Conservation (phyloP, 208 protist genomes). For the Herpetomonas tarakana region DNA sequence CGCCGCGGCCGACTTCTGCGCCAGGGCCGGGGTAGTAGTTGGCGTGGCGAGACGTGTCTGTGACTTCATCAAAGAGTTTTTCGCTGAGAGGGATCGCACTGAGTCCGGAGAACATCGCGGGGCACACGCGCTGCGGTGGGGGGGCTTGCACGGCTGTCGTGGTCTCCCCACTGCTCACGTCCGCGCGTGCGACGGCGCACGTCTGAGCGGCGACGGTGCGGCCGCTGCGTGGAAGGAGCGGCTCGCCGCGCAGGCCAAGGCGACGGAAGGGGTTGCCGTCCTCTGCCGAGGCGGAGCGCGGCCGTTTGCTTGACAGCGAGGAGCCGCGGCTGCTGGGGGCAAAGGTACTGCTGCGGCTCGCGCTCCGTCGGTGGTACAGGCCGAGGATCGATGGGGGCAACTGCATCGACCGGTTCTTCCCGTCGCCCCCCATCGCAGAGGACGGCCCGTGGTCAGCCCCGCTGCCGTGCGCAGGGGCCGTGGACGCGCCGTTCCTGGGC, state of each 20-base stretch:
- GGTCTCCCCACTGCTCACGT: too few species aligned
- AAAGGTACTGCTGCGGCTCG: slow-evolving; percentile 4
- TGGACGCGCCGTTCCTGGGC: too few species aligned
- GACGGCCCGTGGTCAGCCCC: too few species aligned
- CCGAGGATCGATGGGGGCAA: not conserved
- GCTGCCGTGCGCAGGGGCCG: too few species aligned
- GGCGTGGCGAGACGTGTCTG: not conserved
- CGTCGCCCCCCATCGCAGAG: too few species aligned
- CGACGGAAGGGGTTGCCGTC: not conserved
- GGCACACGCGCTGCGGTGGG: slow-evolving; percentile 17
- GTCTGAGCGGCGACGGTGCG: too few species aligned
- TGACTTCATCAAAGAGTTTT: slow-evolving; percentile 37
- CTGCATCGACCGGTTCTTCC: not conserved
- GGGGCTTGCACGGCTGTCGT: not conserved
- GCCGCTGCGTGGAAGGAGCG: too few species aligned
- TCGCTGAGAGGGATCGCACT: slow-evolving; percentile 50
- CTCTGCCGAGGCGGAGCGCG: not conserved
- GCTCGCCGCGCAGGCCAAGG: too few species aligned
- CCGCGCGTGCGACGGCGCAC: too few species aligned
- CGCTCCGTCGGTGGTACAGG: not conserved
- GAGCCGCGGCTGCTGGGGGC: not conserved
- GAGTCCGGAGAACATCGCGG: slow-evolving; percentile 52
- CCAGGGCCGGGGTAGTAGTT: not conserved
- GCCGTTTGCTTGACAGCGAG: not conserved
- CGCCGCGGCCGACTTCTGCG: not conserved